Evolutionary conservation across 2,329 filamentous ascomycete species (phyloP), one percentile per base, ranked within the genome.

Genomic region (Claviceps fusiformis): DNA sequence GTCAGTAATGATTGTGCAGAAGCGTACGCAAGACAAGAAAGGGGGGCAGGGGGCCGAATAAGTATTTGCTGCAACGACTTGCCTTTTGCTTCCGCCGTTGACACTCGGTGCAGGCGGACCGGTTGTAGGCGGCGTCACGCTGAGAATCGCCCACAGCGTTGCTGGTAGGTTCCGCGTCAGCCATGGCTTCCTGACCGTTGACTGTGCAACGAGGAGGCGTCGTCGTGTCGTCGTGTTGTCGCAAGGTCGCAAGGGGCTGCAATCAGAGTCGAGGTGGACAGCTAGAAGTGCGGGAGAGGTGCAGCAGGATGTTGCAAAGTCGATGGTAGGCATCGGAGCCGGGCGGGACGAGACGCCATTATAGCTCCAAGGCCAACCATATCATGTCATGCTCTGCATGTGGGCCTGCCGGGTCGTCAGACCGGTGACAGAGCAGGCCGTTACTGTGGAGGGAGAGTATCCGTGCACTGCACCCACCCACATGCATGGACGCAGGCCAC

Each of bases 31-130:
- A 39, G 35, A 13, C 35, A 39, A 8, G 35, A 33, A 46, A 15
- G 31, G 24, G 33, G 24, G 24, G 24, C 24, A 24, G 24, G 24
- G 24, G 24, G 24, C 24, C 24, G 24, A 24, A 24, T 2, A 24
- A 24, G 24, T 24, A 24, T 24, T 24, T 24, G 24, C 24, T 24
- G 24, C 24, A 24, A 24, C 24, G 29, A 43, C 57, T 17, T 57
- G 67, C 68, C 63, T 70, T 71, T 62, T 71, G 69, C 60, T 71
- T 71, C 53, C 69, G 63, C 44, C 68, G 67, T 59, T 71, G 67
- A 52, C 68, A 75, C 61, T 75, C 72, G 39, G 69, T 71, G 62
- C 73, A 75, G 53, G 73, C 71, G 17, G 65, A 63, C 53, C 66
- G 65, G 56, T 64, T 61, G 54, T 63, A 60, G 13, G 57, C 58